Percentiles rank a stretch among this genome's conserved stretches.
phyloP scores from a whole-genome alignment of 2,329 filamentous ascomycete species.

The Grosmannia huntii region DNA sequence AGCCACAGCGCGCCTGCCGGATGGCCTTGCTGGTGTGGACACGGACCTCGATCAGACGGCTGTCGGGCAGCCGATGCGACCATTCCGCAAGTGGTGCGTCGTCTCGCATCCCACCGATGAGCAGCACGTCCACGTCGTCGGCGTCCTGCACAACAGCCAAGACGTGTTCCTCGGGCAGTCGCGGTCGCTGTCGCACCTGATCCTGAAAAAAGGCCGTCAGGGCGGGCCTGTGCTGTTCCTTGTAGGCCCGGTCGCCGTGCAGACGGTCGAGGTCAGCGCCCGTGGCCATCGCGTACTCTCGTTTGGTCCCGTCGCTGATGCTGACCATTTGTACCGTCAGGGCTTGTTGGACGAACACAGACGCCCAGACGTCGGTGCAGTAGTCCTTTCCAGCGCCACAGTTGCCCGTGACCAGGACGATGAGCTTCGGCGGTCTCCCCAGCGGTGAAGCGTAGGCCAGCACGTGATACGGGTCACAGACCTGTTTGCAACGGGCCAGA shows the following conservation, averaged over 20 bases:
- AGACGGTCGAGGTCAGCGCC: constrained; percentile 35
- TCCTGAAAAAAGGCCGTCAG: constrained; percentile 38
- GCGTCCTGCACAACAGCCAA: constrained; percentile 27
- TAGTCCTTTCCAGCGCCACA: constrained; percentile 47
- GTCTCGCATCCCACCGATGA: constrained; percentile 53
- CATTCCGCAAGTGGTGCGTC: constrained; percentile 39
- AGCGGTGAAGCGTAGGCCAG: constrained; percentile 45
- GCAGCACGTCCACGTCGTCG: constrained; percentile 25
- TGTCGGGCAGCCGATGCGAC: constrained; percentile 39
- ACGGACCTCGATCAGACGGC: constrained; percentile 39
- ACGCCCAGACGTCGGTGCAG: constrained; percentile 40
- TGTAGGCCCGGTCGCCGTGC: constrained; percentile 42
- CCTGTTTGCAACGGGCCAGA: constrained; percentile 36
- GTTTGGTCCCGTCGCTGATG: constrained; percentile 46
- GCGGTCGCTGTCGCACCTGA: constrained; percentile 29
- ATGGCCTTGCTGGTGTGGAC: constrained; percentile 26
- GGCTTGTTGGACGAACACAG: constrained; percentile 19
- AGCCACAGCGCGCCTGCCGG: not conserved
- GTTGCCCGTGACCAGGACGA: constrained; percentile 45
- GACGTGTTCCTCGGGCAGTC: constrained; percentile 38
- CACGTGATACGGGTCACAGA: constrained; percentile 34
- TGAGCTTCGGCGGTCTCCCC: constrained; percentile 21
- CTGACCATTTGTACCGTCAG: constrained; percentile 31
- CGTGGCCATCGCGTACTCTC: constrained; percentile 36
- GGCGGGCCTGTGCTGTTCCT: constrained; percentile 42